A percentile compares a stretch with the other conserved stretches of the same genome.
Conservation (phyloP, 805 yeast species). For the Saturnispora silvae region DNA sequence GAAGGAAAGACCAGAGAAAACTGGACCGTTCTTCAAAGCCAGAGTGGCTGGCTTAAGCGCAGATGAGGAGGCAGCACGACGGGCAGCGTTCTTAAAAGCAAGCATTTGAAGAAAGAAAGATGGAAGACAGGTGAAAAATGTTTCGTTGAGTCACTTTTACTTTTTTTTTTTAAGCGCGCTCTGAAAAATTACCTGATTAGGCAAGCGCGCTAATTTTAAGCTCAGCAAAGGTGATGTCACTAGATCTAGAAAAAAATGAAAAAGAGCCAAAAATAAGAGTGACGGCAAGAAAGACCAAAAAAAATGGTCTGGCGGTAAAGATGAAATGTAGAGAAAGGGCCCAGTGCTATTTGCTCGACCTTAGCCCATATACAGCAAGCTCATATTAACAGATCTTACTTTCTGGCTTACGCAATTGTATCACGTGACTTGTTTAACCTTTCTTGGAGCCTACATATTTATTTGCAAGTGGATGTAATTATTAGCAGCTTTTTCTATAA, state of each 20-base stretch:
- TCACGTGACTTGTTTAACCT: too few species aligned
- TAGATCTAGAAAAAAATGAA: not conserved
- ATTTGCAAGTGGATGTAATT: too few species aligned
- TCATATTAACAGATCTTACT: too few species aligned
- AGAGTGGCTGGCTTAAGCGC: conserved; percentile 73
- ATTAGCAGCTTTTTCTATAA: too few species aligned
- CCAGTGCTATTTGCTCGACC: too few species aligned
- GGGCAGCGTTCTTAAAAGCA: conserved; percentile 9
- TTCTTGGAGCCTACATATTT: too few species aligned
- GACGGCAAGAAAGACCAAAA: too few species aligned
- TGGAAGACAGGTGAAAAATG: too few species aligned
- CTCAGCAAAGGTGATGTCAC: conserved; percentile 1
- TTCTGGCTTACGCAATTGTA: too few species aligned
- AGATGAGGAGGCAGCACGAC: conserved; percentile 22
- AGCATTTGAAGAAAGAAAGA: conserved; percentile 8
- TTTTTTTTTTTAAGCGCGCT: conserved; percentile 10
- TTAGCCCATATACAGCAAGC: too few species aligned
- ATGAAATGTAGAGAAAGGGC: too few species aligned
- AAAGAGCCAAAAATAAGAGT: not conserved
- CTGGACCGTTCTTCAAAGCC: conserved; percentile 86
- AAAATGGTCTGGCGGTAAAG: too few species aligned
- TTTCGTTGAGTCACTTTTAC: conserved; percentile 5
- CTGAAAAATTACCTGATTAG: conserved; percentile 7
- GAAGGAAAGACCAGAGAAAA: conserved; percentile 85
- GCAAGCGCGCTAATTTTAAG: conserved; percentile 7